Evolutionary conservation across 148 eudicot genomes (phyloP).

Genomic region (Diospyros kaki): DNA sequence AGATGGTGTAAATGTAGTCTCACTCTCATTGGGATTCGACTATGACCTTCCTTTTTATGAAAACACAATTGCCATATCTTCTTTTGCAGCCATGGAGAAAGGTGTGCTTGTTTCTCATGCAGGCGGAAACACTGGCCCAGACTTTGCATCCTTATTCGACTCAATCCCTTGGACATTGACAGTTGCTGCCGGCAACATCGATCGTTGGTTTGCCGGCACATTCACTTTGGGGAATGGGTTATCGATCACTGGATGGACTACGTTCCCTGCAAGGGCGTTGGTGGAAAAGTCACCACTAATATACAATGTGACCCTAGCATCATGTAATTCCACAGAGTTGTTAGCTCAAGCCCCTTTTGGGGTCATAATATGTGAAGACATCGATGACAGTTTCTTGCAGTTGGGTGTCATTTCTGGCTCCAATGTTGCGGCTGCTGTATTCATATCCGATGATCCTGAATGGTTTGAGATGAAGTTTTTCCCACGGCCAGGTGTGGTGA

Average conservation of each 20-base stretch:
- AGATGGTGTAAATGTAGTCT: slow-evolving; percentile 35
- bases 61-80: slow-evolving; percentile 26
- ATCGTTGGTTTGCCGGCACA: slow-evolving; percentile 26
- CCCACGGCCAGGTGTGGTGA: slow-evolving; percentile 10
- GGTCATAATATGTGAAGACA: slow-evolving; percentile 6
- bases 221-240: slow-evolving; percentile 25
- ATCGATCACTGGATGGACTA: slow-evolving; percentile 21
- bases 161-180: slow-evolving; percentile 32
- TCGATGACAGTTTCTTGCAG: background rate
- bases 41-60: slow-evolving; percentile 2
- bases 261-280: slow-evolving; percentile 15
- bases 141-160: background rate
- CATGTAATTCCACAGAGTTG: background rate
- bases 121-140: slow-evolving; percentile 32
- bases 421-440: background rate
- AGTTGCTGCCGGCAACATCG: slow-evolving; percentile 29
- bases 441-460: background rate
- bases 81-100: slow-evolving; percentile 33
- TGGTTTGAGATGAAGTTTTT: background rate
- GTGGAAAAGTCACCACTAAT: background rate
- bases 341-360: background rate
- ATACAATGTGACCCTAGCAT: slow-evolving; percentile 10
- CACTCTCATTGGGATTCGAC: slow-evolving; percentile 25
- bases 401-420: background rate
- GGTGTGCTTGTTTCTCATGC: slow-evolving; percentile 34